These are phyloP conservation scores for Amphicarpaea edgeworthii DNA, from an alignment of 306 rosid genomes.

Conservation along the genomic window DNA sequence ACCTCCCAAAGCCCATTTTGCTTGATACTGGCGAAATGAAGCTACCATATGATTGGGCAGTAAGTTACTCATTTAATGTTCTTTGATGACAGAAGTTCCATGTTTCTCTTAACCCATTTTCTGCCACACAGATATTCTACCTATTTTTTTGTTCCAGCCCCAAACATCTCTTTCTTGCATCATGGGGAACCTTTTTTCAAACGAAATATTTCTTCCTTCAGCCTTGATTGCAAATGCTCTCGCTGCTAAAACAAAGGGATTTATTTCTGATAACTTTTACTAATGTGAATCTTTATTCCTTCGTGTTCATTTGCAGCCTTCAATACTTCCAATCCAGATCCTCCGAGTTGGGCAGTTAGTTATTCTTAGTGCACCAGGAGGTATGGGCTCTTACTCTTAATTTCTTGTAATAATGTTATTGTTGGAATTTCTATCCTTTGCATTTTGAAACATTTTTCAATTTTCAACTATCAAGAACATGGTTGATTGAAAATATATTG, in stretches of 20 bases:
- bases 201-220: neutral
- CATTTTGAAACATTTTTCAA: neutral
- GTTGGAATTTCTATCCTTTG: conserved; percentile 34
- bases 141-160: no score
- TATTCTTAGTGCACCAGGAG: conserved; percentile 95
- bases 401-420: conserved; percentile 1
- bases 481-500: conserved; percentile 24
- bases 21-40: conserved; percentile 99
- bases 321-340: conserved; percentile 97
- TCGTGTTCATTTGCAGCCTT: conserved; percentile 68
- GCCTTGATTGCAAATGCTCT: neutral
- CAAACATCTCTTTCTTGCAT: no score
- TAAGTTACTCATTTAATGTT: conserved; percentile 58
- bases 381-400: conserved; percentile 51
- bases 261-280: conserved; percentile 27
- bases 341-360: conserved; percentile 81
- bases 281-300: conserved; percentile 23
- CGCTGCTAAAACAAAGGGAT: neutral
- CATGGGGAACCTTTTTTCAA: neutral
- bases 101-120: conserved; percentile 24
- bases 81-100: conserved; percentile 4
- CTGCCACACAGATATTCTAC: neutral
- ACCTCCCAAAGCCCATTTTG: conserved; percentile 89
- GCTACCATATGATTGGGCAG: conserved; percentile 96
- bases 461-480: conserved; percentile 25